Base-by-base conservation (phyloP, 1,139 yeast species). In the Saccharomyces pastorianus region DNA sequence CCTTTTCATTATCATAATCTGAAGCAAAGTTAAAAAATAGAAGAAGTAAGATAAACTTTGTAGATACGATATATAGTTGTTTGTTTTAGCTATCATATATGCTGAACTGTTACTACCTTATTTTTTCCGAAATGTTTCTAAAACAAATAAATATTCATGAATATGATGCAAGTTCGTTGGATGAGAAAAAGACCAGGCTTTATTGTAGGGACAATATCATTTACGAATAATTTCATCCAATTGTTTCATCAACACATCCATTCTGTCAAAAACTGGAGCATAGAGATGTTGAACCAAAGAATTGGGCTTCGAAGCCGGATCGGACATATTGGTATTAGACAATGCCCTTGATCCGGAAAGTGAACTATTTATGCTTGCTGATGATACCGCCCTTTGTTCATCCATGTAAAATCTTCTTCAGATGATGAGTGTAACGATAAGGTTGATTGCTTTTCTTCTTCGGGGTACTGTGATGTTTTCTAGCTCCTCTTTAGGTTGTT, bases 241-340 rank as follows among this genome's bases (percentile, higher is more conserved):
- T 46, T 61, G 60, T 44, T 56, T 56, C 56, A 68, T 61, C 49
- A 81, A 67, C 52, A 71, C 73, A 55, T 80, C 81, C 60, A 82
- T 74, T 60, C 75, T 76, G n/a, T 70, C 70, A 51, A 81, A 69
- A 6, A 82, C 69, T 1, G 83, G 82, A 59, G 74, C 69, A 66
- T 80, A 81, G 57, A 80, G 70, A 38, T 71, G 72, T 28, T 73
- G 72, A 4, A 78, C 73, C 13, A 71, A 67, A 2, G 80, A 79
- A 60, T 78, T 81, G 68, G 57, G 62, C 13, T 49, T 54, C 13
- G 48, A 48, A 46, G 44, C 25, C 5, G 47, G 46, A 25, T 47
- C 49, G 9, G 38, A 46, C 46, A 31, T 48, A 34, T 48, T 46
- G 31, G 54, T 52, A 47, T 53, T 50, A 26, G 48, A 48, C 13